Base-by-base conservation (phyloP, 768 basidiomycete species). In the Phanerodontia chrysosporium region DNA sequence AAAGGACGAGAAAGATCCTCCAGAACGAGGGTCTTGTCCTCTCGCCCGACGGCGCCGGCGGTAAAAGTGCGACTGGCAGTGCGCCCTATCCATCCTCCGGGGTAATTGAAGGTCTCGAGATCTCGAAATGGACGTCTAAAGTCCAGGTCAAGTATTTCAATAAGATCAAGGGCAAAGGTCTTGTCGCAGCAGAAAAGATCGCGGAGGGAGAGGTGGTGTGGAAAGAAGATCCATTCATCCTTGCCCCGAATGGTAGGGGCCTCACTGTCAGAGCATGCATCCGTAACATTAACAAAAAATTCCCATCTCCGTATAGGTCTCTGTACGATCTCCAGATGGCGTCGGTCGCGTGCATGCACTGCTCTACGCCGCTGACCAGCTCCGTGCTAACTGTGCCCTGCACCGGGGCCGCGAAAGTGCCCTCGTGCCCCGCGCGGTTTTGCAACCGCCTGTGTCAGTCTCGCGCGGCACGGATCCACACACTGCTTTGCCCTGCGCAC, bases 211-310 rank as follows among this genome's bases (percentile, higher is more conserved):
- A 95, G 61, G 74, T 83, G 3, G 69, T 96, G 18, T 95, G 93
- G 91, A 87, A 84, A 59, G 92, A 95, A 67, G 89, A 92, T 66
- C 90, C 90, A 1, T 92, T 87, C 67, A 72, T 87, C 46, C 72
- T 91, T 22, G 87, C 89, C n/a, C 90, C n/a, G 87, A 90, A 73
- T 90, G 86, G 88, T 90, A 69, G 60, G 76, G 66, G 24, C 49
- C 55, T 45, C 30, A 6, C 32, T 42, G 22, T 18, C 22, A 27
- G 1, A 53, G 51, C 49, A n/a, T 36, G n/a, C 54, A 16, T 18
- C 25, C 30, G 22, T 51, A 16, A 53, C 21, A 39, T 24, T 39
- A 18, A 12, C 14, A 35, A 35, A n/a, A n/a, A 6, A 13, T 29
- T 30, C 25, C 28, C 59, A 51, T 54, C n/a, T 28, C 42, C 55